These are phyloP conservation scores for Pyrus communis DNA, from an alignment of 306 rosid species.

Conservation along the genomic window DNA sequence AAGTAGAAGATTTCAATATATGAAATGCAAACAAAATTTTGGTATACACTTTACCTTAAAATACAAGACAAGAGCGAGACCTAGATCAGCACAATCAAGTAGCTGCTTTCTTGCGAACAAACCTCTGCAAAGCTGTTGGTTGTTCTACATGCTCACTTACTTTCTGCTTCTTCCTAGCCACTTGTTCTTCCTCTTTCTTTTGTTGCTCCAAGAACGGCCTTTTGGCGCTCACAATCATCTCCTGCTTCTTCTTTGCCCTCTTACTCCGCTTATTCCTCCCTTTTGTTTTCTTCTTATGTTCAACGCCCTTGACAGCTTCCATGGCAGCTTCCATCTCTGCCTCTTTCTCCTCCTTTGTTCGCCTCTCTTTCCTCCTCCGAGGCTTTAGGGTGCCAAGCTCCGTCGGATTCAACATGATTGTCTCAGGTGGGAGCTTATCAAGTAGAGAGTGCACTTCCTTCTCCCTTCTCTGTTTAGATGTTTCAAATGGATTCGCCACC, in stretches of 20 bases:
- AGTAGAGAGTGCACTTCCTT: slow-evolving; percentile 67
- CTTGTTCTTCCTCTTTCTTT: slow-evolving; percentile 38
- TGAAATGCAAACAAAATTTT: neutral
- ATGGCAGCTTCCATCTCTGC: slow-evolving; percentile 62
- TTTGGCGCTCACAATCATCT: slow-evolving; percentile 47
- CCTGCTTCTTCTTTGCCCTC: slow-evolving; percentile 52
- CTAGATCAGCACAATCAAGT: slow-evolving; percentile 14
- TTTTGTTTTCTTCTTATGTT: slow-evolving; percentile 73
- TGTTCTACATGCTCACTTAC: slow-evolving; percentile 36
- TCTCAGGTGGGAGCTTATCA: slow-evolving; percentile 80
- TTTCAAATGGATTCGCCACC: slow-evolving; percentile 87
- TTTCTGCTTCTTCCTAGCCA: slow-evolving; percentile 53
- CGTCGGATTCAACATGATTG: slow-evolving; percentile 65
- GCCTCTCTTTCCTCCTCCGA: slow-evolving; percentile 35
- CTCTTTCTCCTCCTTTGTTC: slow-evolving; percentile 40
- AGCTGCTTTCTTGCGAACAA: slow-evolving; percentile 51
- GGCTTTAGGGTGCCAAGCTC: slow-evolving; percentile 61
- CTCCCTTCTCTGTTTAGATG: slow-evolving; percentile 74
- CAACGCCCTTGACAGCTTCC: slow-evolving; percentile 50
- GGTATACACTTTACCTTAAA: neutral
- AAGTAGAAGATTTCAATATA: too few species aligned
- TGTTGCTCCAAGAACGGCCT: slow-evolving; percentile 69
- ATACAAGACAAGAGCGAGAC: neutral
- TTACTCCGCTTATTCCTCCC: slow-evolving; percentile 79
- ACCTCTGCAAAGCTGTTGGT: slow-evolving; percentile 67